These are phyloP conservation scores for Tritrichomonas musculus DNA, from an alignment of 208 protist genomes.

Conservation along the genomic window DNA sequence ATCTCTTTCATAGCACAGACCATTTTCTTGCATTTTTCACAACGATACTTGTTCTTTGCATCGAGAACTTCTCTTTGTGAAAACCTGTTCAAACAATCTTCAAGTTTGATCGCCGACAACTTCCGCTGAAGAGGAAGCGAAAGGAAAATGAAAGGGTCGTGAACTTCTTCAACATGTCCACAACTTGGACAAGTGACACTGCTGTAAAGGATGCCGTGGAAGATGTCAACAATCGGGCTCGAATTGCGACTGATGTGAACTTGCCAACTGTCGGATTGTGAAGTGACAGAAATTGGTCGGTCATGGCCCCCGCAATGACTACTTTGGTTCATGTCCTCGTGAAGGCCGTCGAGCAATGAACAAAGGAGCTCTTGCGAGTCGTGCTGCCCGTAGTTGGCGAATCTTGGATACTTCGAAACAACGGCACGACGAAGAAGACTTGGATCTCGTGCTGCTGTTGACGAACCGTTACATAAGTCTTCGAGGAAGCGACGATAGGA, in stretches of 20 bases:
- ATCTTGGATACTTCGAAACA: neutral
- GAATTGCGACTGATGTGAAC: no score
- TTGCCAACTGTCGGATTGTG: no score
- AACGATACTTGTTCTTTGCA: neutral
- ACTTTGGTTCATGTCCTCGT: conserved; percentile 77
- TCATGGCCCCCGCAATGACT: no score
- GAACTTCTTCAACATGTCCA: no score
- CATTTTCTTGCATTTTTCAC: conserved; percentile 12
- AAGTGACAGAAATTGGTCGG: no score
- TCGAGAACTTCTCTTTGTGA: neutral
- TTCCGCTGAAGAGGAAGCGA: no score
- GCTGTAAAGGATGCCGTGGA: no score
- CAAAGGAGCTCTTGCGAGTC: conserved; percentile 54
- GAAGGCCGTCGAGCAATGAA: conserved; percentile 70
- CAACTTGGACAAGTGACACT: no score
- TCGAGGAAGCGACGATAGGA: neutral
- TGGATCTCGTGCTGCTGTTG: neutral
- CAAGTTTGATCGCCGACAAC: neutral
- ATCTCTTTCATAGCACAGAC: conserved; percentile 27
- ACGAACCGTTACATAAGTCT: neutral
- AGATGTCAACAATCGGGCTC: no score
- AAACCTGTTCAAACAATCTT: neutral
- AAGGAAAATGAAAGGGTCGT: no score
- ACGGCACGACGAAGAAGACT: neutral
- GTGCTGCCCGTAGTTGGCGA: conserved; percentile 40